Conservation (phyloP, 75 land plant genomes). For the Larix kaempferi region DNA sequence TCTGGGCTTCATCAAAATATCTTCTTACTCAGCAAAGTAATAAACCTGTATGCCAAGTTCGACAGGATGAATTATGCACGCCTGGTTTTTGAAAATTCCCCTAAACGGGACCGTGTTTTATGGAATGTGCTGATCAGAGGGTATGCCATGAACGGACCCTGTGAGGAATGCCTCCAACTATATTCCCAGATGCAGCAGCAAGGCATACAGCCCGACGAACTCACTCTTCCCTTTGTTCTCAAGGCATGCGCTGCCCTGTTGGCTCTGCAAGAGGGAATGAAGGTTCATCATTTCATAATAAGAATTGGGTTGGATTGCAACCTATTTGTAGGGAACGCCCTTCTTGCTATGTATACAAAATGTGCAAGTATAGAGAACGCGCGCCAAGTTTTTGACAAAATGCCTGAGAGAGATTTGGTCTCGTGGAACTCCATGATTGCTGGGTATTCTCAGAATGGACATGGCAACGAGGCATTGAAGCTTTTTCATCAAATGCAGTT, state of each 20-base stretch:
- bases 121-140: conserved; percentile 53
- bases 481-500: conserved; percentile 15
- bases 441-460: conserved; percentile 6
- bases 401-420: conserved; percentile 9
- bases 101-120: conserved; percentile 36
- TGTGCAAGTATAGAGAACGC: conserved; percentile 18
- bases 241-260: background rate
- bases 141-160: conserved; percentile 22
- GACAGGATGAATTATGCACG: conserved; percentile 26
- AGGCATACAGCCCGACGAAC: conserved; percentile 6
- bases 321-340: background rate
- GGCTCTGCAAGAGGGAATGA: background rate
- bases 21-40: conserved; percentile 3
- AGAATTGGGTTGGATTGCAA: background rate
- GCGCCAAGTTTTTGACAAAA: conserved; percentile 9
- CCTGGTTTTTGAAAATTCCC: conserved; percentile 42
- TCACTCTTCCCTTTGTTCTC: background rate
- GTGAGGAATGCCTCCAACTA: conserved; percentile 30
- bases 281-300: background rate
- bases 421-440: conserved; percentile 22
- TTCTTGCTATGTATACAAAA: conserved; percentile 15
- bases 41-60: conserved; percentile 49
- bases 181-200: conserved; percentile 29
- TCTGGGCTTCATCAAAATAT: background rate
- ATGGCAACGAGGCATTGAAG: conserved; percentile 7